These are phyloP conservation scores for Crucihimalaya himalaica DNA, from an alignment of 345 rosid species.

Conservation along the genomic window DNA sequence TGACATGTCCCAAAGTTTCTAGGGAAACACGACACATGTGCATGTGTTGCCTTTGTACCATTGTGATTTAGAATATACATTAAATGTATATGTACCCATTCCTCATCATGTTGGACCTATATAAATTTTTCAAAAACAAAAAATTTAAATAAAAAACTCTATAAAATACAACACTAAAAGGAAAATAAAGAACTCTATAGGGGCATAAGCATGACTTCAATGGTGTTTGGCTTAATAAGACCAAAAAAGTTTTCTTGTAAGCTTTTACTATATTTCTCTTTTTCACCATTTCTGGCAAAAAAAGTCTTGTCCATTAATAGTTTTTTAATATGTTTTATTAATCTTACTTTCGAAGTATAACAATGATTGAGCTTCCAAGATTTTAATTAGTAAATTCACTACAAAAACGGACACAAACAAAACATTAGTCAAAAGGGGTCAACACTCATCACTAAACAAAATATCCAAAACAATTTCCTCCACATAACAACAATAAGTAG, in stretches of 20 bases:
- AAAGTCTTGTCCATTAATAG: not conserved
- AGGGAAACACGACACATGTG: conserved; percentile 7
- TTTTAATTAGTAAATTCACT: conserved; percentile 24
- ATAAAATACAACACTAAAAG: conserved; percentile 7
- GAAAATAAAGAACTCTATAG: not conserved
- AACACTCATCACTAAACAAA: conserved; percentile 21
- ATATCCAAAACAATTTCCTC: not conserved
- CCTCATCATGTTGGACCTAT: too few relatives aligned
- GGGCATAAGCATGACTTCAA: not conserved
- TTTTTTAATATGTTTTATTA: not conserved
- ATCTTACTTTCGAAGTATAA: not conserved
- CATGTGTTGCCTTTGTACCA: conserved; percentile 17
- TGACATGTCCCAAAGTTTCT: conserved; percentile 18
- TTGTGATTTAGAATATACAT: not conserved
- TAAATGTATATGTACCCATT: conserved; percentile 7
- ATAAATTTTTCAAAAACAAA: not conserved
- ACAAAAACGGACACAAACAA: not conserved
- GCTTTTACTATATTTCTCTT: conserved; percentile 24
- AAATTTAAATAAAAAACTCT: not conserved
- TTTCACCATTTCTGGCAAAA: conserved; percentile 27
- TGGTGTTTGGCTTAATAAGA: conserved; percentile 22
- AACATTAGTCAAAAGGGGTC: conserved; percentile 13
- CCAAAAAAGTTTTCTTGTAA: conserved; percentile 24
- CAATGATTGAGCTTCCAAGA: conserved; percentile 14
- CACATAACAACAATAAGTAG: not conserved